Base-by-base conservation (phyloP, 345 rosid genomes). In the Aquilaria malaccensis region DNA sequence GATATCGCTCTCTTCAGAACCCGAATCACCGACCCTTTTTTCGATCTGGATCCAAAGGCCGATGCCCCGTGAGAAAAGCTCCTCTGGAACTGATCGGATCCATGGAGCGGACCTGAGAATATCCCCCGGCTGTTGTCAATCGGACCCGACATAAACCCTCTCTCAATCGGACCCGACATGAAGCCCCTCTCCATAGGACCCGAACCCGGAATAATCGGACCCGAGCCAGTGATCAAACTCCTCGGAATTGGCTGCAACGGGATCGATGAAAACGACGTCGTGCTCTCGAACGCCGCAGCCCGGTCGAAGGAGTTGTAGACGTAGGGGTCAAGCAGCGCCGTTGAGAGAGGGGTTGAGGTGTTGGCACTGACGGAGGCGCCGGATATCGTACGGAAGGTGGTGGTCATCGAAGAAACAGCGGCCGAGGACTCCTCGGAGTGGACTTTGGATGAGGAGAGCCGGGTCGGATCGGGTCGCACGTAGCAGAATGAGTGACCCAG, bases 341-440 rank as follows among this genome's bases (percentile, higher is more conserved):
- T 94, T 12, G 99, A 94, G 30, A 82, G 96, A 2, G 86, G 96
- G 4, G 99, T 94, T 2, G 96, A 89, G 0, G 96, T 78, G 81
- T 94, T 94, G 55, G 99, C 99, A 61, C 99, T 94, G 3, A 94
- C 85, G 30, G 99, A 94, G 13, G 99, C 96, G 9, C 97, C 99
- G 55, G 99, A 88, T 64, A 94, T 94, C 30, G 99, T 67, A 30
- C 93, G 86, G 69, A 90, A 94, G 52, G 95, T 86, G 41, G 96
- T 87, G 52, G 91, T 64, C 48, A 37, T 37, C 43, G 22, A 22
- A 22, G 22, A 22, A 22, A 22, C 22, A 22, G 43, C 43, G 7
- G 43, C 43, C 7, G 43, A 37, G 43, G 85, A 80, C 51, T 85
- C 93, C 22, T 83, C 89, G 2, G 98, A 89, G 74, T 93, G 87